phyloP scores from a whole-genome alignment of 139 green algal genomes.

The Spirogloea muscicola region DNA sequence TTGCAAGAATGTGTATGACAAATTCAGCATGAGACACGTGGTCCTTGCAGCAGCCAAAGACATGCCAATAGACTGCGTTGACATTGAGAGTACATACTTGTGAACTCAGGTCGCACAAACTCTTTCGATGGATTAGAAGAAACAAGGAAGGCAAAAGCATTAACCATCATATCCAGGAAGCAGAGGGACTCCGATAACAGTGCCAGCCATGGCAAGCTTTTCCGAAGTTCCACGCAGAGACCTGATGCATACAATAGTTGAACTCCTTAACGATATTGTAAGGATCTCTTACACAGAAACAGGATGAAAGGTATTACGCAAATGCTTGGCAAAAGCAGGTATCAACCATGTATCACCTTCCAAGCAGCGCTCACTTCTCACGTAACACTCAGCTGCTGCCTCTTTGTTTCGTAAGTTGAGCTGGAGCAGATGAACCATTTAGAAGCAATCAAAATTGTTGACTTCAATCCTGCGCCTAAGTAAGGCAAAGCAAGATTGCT shows the following conservation, averaged over 20 bases:
- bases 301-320: not conserved
- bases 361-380: constrained; percentile 69
- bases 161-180: constrained; percentile 75
- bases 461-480: not conserved
- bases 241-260: constrained; percentile 58
- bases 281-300: not conserved
- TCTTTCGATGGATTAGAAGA: not conserved
- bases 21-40: not conserved
- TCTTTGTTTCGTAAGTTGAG: constrained; percentile 78
- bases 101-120: constrained; percentile 57
- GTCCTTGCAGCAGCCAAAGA: not conserved
- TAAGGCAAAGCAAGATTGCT: not conserved
- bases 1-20: not conserved
- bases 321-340: not conserved
- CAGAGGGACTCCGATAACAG: constrained; percentile 69
- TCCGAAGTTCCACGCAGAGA: constrained; percentile 52
- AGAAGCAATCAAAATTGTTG: not conserved
- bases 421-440: not conserved
- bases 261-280: not conserved
- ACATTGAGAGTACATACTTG: constrained; percentile 4
- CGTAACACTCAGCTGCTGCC: constrained; percentile 70
- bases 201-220: constrained; percentile 64
- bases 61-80: not conserved
- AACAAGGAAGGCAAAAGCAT: constrained; percentile 56
- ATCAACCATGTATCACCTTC: not conserved